Conservation (phyloP, 2,329 filamentous ascomycete species). For the Podosphaera aphanis region DNA sequence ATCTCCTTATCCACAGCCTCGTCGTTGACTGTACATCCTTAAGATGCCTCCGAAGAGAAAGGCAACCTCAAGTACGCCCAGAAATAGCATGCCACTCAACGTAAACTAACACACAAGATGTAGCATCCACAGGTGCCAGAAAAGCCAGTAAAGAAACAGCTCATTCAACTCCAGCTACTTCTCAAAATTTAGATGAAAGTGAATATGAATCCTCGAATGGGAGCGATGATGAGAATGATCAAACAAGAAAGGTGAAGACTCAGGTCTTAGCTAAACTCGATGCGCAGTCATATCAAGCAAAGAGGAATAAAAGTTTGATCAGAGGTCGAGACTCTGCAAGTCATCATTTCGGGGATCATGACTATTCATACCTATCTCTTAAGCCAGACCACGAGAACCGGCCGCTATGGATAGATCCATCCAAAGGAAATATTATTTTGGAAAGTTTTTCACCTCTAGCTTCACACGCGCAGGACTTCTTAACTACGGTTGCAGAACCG, state of each 20-base stretch:
- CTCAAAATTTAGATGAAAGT: slow-evolving; percentile 31
- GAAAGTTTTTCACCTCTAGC: slow-evolving; percentile 86
- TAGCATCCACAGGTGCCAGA: slow-evolving; percentile 22
- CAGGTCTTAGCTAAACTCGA: slow-evolving; percentile 27
- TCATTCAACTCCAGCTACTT: slow-evolving; percentile 36
- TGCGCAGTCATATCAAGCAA: slow-evolving; percentile 11
- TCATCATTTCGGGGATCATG: slow-evolving; percentile 15
- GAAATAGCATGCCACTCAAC: slow-evolving; percentile 4
- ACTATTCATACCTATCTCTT: slow-evolving; percentile 62
- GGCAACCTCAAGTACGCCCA: slow-evolving; percentile 27
- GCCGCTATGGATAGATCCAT: slow-evolving; percentile 81
- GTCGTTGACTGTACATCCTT: slow-evolving; percentile 8
- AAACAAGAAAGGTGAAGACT: slow-evolving; percentile 30
- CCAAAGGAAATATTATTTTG: slow-evolving; percentile 67
- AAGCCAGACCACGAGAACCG: slow-evolving; percentile 79
- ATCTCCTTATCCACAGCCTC: slow-evolving; percentile 4
- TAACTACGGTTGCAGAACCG: slow-evolving; percentile 89
- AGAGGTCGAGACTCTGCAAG: slow-evolving; percentile 14
- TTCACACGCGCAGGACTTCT: slow-evolving; percentile 70
- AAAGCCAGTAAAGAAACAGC: slow-evolving; percentile 34
- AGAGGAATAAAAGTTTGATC: slow-evolving; percentile 2
- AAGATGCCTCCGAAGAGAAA: slow-evolving; percentile 52
- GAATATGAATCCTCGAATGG: slow-evolving; percentile 23
- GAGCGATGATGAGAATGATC: slow-evolving; percentile 26
- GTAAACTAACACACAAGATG: slow-evolving; percentile 15